Evolutionary conservation across 345 rosid genomes (phyloP), one percentile per base, ranked within the genome.

Genomic region (Chamaenerion angustifolium): DNA sequence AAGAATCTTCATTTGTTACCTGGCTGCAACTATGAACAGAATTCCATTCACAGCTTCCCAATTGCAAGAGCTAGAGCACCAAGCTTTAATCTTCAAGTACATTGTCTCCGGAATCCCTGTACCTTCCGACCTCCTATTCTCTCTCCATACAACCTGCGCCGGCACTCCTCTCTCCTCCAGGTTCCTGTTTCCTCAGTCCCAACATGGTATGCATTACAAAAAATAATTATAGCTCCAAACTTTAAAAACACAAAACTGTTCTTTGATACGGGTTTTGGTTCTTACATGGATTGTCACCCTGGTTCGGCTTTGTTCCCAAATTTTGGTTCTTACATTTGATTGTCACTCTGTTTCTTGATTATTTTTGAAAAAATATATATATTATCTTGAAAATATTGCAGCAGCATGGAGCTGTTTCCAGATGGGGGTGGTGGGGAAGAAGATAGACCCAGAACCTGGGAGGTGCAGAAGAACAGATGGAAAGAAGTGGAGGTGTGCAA

Each of bases 381-480:
- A 40, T 12, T 42, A 44, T 46, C 27, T 46, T 31, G 44, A 43
- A 21, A 21, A 58, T 58, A 17, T 64, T 78, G 89, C 76, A 65
- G 84, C 37, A 31, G 37, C 82, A 11, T 87, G 96, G 94, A 76
- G 70, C 68, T 78, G 79, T 62, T 81, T 31, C 37, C 37, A 31
- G 37, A 43, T 70, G 43, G 89, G 84, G 48, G 76, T 3, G 37
- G 42, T 70, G 43, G 89, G 84, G 48, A 78, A 81, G 69, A 83
- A 81, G 67, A 69, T 81, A 60, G 96, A 87, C 76, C 73, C 89
- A 50, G 96, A 87, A 63, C 96, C 96, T 42, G 94, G 96, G 54
- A 76, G 96, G 65, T 87, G 96, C 58, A 71, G 87, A 61, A 81
- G 96, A 77, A 83, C 96, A 16, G 96, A 87, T 56, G 96, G 96